These are phyloP conservation scores for Fraxinus xanthoxyloides DNA, from an alignment of 305 asterid genomes.

Conservation along the genomic window DNA sequence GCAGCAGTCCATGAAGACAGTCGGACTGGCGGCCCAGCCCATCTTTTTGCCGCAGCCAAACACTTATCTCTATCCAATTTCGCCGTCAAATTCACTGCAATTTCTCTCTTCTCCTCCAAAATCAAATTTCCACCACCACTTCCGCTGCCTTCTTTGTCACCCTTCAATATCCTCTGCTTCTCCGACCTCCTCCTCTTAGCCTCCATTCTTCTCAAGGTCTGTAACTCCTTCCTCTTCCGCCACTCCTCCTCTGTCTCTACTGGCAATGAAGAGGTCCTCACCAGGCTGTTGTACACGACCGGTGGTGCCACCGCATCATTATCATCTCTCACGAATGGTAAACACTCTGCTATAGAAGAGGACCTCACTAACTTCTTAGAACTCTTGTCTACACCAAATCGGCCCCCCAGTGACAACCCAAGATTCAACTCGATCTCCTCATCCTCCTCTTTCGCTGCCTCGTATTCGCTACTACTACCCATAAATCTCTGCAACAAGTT, in stretches of 20 bases:
- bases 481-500: conserved; percentile 69
- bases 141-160: conserved; percentile 39
- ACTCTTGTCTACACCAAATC: conserved; percentile 83
- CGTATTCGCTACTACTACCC: conserved; percentile 40
- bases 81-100: conserved; percentile 50
- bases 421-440: conserved; percentile 78
- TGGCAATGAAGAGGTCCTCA: conserved; percentile 77
- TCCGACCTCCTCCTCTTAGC: conserved; percentile 90
- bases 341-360: conserved; percentile 71
- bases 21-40: conserved; percentile 31
- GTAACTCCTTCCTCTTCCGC: conserved; percentile 91
- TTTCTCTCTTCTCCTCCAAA: conserved; percentile 53
- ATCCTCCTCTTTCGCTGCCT: conserved; percentile 22
- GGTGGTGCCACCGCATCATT: conserved; percentile 36
- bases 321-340: conserved; percentile 69
- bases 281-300: conserved; percentile 36
- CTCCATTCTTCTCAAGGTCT: conserved; percentile 85
- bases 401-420: conserved; percentile 89
- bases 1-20: conserved; percentile 29
- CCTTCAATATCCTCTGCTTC: conserved; percentile 63
- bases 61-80: conserved; percentile 49
- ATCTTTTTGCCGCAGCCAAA: conserved; percentile 27
- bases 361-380: conserved; percentile 56
- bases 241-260: conserved; percentile 91
- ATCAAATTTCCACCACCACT: conserved; percentile 31